Percentiles rank a stretch among this genome's conserved stretches.
Conservation (phyloP, 2,329 filamentous ascomycete species). For the Akanthomyces uredinophilus region DNA sequence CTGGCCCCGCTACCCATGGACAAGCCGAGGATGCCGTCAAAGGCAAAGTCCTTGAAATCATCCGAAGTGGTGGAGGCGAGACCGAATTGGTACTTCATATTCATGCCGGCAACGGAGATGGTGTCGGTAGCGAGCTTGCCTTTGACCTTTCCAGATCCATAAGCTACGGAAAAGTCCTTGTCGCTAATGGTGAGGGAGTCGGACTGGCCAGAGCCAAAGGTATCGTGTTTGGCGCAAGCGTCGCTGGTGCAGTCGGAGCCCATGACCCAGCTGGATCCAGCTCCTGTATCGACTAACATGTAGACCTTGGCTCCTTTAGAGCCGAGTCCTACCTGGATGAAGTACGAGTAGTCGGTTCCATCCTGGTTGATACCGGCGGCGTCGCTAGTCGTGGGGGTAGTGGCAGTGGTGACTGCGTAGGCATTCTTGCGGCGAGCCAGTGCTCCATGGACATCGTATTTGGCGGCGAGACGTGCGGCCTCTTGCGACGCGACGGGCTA, state of each 20-base stretch:
- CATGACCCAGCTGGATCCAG: slow-evolving; percentile 80
- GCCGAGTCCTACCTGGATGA: slow-evolving; percentile 52
- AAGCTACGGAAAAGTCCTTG: slow-evolving; percentile 60
- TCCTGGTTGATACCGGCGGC: slow-evolving; percentile 57
- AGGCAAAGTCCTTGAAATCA: slow-evolving; percentile 73
- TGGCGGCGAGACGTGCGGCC: slow-evolving; percentile 34
- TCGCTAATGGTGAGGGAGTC: slow-evolving; percentile 51
- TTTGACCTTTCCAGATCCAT: slow-evolving; percentile 70
- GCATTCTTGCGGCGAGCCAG: slow-evolving; percentile 33
- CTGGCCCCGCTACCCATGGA: slow-evolving; percentile 56
- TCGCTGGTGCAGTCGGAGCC: slow-evolving; percentile 59
- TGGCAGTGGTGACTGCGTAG: slow-evolving; percentile 44
- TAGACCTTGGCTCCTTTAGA: slow-evolving; percentile 49
- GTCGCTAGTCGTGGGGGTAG: slow-evolving; percentile 39
- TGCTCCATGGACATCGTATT: slow-evolving; percentile 28
- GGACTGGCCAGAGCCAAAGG: slow-evolving; percentile 63
- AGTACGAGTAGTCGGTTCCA: slow-evolving; percentile 62
- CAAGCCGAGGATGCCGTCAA: slow-evolving; percentile 82
- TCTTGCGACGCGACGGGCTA: slow-evolving; percentile 32
- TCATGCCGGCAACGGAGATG: slow-evolving; percentile 61
- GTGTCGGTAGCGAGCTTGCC: slow-evolving; percentile 64
- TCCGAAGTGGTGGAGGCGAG: slow-evolving; percentile 65
- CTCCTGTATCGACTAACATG: slow-evolving; percentile 63
- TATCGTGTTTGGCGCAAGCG: slow-evolving; percentile 65
- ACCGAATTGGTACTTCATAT: slow-evolving; percentile 63